Evolutionary conservation across 2,329 filamentous ascomycete species (phyloP).

Genomic region (Metarhizium album): DNA sequence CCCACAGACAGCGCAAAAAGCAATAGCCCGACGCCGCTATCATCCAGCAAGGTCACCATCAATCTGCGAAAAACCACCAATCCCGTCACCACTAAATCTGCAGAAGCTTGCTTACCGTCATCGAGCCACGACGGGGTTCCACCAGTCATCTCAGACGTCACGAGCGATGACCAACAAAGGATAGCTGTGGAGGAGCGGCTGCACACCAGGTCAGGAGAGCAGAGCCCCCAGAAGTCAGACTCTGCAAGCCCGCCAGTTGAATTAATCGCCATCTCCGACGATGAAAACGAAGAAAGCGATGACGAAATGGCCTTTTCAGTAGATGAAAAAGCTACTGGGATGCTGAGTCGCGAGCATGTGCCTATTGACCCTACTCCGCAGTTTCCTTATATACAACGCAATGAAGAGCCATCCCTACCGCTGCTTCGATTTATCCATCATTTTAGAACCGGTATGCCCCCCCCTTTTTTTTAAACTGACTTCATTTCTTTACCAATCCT

Average conservation of each 20-base stretch:
- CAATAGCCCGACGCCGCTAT: slow-evolving; percentile 25
- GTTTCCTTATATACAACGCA: slow-evolving; percentile 34
- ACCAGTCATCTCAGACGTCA: not conserved
- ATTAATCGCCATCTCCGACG: slow-evolving; percentile 26
- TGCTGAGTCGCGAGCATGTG: slow-evolving; percentile 12
- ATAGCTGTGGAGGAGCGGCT: not conserved
- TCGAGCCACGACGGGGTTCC: not conserved
- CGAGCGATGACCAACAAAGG: not conserved
- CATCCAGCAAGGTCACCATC: slow-evolving; percentile 49
- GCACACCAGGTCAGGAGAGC: not conserved
- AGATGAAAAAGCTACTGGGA: slow-evolving; percentile 18
- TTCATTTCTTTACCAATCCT: not conserved
- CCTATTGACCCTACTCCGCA: slow-evolving; percentile 30
- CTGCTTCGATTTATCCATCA: slow-evolving; percentile 27
- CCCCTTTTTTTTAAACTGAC: not conserved
- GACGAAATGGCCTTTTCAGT: slow-evolving; percentile 22
- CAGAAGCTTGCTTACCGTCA: slow-evolving; percentile 1
- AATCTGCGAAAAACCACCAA: slow-evolving; percentile 38
- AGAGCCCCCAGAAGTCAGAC: slow-evolving; percentile 15
- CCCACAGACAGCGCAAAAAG: slow-evolving; percentile 14
- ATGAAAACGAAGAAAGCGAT: slow-evolving; percentile 14
- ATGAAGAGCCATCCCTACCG: slow-evolving; percentile 20
- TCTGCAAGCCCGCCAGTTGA: slow-evolving; percentile 34
- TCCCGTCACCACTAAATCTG: slow-evolving; percentile 7
- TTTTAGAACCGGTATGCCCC: slow-evolving; percentile 19